Evolutionary conservation across 2,329 filamentous ascomycete species (phyloP).

Genomic region (Knoxdaviesia proteae): DNA sequence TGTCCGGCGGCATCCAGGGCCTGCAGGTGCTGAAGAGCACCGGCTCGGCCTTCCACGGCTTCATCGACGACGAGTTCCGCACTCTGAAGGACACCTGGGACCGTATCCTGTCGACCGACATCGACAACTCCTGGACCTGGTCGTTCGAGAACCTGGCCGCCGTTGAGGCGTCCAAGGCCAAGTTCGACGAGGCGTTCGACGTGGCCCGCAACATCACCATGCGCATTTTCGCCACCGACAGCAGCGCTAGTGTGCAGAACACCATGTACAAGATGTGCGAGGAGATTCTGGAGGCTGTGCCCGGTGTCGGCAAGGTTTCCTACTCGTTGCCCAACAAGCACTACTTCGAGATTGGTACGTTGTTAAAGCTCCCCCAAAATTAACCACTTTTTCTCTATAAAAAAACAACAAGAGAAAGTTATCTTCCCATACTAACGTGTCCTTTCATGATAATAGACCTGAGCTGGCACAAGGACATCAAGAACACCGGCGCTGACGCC

Average conservation of each 20-base stretch:
- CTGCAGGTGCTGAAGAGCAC: slow-evolving; percentile 90
- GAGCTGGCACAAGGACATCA: slow-evolving; percentile 85
- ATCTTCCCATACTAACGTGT: background rate
- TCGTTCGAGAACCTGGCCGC: slow-evolving; percentile 46
- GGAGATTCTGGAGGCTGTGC: slow-evolving; percentile 57
- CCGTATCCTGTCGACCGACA: slow-evolving; percentile 82
- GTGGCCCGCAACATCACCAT: slow-evolving; percentile 70
- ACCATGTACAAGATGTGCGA: slow-evolving; percentile 99
- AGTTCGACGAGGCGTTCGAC: slow-evolving; percentile 64
- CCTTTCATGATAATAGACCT: slow-evolving; percentile 36
- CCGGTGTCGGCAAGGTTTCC: slow-evolving; percentile 49
- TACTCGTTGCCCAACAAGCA: slow-evolving; percentile 95
- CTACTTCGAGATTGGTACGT: slow-evolving; percentile 85
- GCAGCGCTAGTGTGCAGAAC: slow-evolving; percentile 81
- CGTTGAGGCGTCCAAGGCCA: slow-evolving; percentile 39
- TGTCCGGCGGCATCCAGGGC: slow-evolving; percentile 61
- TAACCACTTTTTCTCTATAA: background rate
- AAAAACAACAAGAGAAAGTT: background rate
- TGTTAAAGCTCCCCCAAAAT: background rate
- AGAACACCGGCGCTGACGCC: slow-evolving; percentile 90
- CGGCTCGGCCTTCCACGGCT: slow-evolving; percentile 87
- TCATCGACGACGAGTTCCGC: slow-evolving; percentile 83
- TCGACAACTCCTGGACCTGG: slow-evolving; percentile 79
- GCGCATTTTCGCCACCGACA: slow-evolving; percentile 73
- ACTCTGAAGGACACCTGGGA: slow-evolving; percentile 83